phyloP scores from a whole-genome alignment of 192 early-diverging fungal genomes.

The Backusella circina region DNA sequence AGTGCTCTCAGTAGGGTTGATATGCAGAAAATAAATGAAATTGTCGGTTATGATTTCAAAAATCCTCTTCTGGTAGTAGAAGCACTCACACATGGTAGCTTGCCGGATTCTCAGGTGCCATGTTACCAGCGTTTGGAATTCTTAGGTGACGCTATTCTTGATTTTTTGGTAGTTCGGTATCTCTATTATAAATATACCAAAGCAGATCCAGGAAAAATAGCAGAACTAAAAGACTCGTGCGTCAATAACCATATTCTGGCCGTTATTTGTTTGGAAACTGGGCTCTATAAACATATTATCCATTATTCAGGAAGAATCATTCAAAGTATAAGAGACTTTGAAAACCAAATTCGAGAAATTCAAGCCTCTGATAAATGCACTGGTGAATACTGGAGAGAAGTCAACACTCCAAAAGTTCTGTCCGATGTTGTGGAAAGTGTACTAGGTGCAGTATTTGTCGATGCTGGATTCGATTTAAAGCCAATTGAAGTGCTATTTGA shows the following conservation, averaged over 20 bases:
- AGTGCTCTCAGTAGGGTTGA: conserved; percentile 6
- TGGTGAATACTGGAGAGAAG: conserved; percentile 75
- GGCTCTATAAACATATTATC: conserved; percentile 63
- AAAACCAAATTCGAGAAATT: conserved; percentile 41
- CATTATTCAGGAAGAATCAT: conserved; percentile 57
- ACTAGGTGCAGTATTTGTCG: conserved; percentile 83
- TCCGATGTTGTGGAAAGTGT: conserved; percentile 86
- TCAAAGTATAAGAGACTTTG: conserved; percentile 53
- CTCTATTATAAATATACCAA: conserved; percentile 65
- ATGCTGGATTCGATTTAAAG: conserved; percentile 65
- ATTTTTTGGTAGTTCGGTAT: conserved; percentile 71
- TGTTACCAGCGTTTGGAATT: conserved; percentile 93
- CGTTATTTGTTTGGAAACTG: conserved; percentile 56
- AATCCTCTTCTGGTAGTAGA: conserved; percentile 63
- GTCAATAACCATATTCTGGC: conserved; percentile 87
- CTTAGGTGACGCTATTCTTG: conserved; percentile 78
- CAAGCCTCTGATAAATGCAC: conserved; percentile 22
- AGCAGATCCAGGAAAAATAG: conserved; percentile 69
- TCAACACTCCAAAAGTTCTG: conserved; percentile 80
- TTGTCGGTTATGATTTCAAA: conserved; percentile 71
- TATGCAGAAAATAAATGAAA: conserved; percentile 30
- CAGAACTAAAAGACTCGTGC: conserved; percentile 76
- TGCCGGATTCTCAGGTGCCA: conserved; percentile 42
- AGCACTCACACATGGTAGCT: conserved; percentile 84
- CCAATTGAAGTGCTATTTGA: conserved; percentile 41